phyloP scores from a whole-genome alignment of 176 grass and related monocot genomes.

The Urochloa ruziziensis region DNA sequence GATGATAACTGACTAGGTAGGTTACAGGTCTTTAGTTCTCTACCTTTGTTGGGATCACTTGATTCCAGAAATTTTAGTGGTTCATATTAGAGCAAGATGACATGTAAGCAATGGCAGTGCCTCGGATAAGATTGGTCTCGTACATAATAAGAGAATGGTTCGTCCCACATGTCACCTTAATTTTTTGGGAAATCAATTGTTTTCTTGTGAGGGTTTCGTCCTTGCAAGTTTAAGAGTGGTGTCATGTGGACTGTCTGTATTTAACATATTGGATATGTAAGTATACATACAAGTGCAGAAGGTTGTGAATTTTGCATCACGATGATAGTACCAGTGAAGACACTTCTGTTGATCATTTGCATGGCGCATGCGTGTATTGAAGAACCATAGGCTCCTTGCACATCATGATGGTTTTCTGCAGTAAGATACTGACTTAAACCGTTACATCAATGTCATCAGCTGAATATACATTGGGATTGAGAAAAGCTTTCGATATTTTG shows the following conservation, averaged over 20 bases:
- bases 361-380: background rate
- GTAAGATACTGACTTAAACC: background rate
- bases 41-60: conserved; percentile 35
- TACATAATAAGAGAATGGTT: conserved; percentile 61
- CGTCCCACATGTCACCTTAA: conserved; percentile 3
- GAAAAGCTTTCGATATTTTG: background rate
- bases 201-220: conserved; percentile 30
- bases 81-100: conserved; percentile 56
- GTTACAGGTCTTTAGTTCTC: conserved; percentile 41
- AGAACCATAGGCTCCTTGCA: background rate
- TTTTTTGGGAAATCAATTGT: conserved; percentile 17
- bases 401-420: background rate
- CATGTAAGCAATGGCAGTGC: conserved; percentile 52
- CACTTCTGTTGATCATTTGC: background rate
- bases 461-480: background rate
- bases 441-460: background rate
- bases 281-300: background rate
- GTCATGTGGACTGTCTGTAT: conserved; percentile 18
- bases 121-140: conserved; percentile 47
- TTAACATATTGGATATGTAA: conserved; percentile 17
- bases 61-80: conserved; percentile 43
- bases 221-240: conserved; percentile 11
- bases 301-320: background rate
- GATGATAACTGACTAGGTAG: conserved; percentile 63
- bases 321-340: background rate